phyloP scores from a whole-genome alignment of 164 flowering plant species.

The Umbilicus rupestris region DNA sequence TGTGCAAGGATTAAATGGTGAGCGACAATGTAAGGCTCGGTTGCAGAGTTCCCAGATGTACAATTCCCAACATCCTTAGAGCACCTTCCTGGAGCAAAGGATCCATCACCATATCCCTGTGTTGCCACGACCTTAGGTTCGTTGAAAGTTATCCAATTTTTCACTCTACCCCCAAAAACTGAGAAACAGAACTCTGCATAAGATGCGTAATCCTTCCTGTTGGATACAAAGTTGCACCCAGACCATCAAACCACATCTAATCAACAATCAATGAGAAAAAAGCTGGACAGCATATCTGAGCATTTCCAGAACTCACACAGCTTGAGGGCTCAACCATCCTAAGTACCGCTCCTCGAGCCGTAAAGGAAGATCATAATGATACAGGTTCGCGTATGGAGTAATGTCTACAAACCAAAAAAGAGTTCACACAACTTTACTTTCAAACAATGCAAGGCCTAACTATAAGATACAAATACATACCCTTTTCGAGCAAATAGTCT shows the following conservation, averaged over 20 bases:
- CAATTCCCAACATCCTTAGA: slow-evolving; percentile 28
- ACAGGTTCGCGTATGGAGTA: slow-evolving; percentile 47
- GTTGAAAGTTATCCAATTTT: slow-evolving; percentile 23
- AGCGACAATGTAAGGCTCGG: slow-evolving; percentile 24
- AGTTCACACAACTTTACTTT: background rate
- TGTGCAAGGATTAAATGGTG: slow-evolving; percentile 2
- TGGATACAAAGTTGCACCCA: background rate
- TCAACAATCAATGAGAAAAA: background rate
- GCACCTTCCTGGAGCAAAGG: slow-evolving; percentile 19
- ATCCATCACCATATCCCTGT: slow-evolving; percentile 14
- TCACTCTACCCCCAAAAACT: slow-evolving; percentile 23
- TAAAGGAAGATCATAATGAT: slow-evolving; percentile 65
- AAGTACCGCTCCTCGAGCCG: slow-evolving; percentile 32
- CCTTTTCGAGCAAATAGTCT: slow-evolving; percentile 39
- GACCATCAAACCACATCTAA: background rate
- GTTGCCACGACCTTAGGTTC: slow-evolving; percentile 11
- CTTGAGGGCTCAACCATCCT: slow-evolving; percentile 28
- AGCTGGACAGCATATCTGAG: background rate
- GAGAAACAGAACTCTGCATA: slow-evolving; percentile 19
- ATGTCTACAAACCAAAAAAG: slow-evolving; percentile 23
- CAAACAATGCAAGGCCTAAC: background rate
- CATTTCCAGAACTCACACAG: slow-evolving; percentile 26
- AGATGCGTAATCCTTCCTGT: slow-evolving; percentile 22
- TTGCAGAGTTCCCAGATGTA: slow-evolving; percentile 26
- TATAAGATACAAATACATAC: slow-evolving; percentile 13